A percentile compares a stretch with the other conserved stretches of the same genome.
These are phyloP conservation scores for Pontederia paniculata DNA, from an alignment of 176 grass and related monocot species.

Conservation along the genomic window DNA sequence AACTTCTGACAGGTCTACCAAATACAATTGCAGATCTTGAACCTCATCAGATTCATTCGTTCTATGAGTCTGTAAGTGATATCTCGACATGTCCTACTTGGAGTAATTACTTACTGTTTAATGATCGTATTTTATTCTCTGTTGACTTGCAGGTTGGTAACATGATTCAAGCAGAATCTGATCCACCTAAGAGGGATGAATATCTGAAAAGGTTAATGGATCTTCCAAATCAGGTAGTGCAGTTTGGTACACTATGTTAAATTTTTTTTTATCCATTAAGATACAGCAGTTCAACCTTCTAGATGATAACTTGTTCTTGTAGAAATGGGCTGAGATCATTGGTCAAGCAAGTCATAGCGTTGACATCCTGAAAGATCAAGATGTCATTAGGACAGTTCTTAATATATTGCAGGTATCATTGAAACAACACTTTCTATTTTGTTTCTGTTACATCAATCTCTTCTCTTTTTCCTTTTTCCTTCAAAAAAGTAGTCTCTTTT, in stretches of 20 bases:
- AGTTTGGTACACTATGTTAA: too few species aligned
- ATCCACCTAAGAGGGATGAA: conserved; percentile 82
- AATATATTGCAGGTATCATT: conserved; percentile 88
- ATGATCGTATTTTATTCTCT: too few species aligned
- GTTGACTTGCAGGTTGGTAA: conserved; percentile 53
- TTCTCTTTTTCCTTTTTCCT: too few species aligned
- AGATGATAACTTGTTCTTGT: conserved; percentile 7
- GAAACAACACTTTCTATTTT: too few species aligned
- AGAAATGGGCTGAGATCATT: conserved; percentile 99
- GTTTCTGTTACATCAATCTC: too few species aligned
- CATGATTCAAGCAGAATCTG: conserved; percentile 99
- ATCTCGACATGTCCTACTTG: background rate
- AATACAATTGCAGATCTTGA: conserved; percentile 89
- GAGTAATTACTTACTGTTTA: too few species aligned
- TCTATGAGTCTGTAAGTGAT: conserved; percentile 85
- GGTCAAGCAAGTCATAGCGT: conserved; percentile 91
- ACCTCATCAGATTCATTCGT: conserved; percentile 97
- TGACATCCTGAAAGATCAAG: conserved; percentile 93
- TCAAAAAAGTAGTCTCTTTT: too few species aligned
- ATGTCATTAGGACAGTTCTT: conserved; percentile 96
- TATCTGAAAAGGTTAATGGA: conserved; percentile 99
- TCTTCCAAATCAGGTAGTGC: conserved; percentile 84
- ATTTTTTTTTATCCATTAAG: too few species aligned
- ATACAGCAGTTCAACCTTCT: too few species aligned
- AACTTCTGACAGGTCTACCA: conserved; percentile 59